Evolutionary conservation across 2,329 filamentous ascomycete genomes (phyloP), one percentile per base, ranked within the genome.

Genomic region (Neurospora sp.): DNA sequence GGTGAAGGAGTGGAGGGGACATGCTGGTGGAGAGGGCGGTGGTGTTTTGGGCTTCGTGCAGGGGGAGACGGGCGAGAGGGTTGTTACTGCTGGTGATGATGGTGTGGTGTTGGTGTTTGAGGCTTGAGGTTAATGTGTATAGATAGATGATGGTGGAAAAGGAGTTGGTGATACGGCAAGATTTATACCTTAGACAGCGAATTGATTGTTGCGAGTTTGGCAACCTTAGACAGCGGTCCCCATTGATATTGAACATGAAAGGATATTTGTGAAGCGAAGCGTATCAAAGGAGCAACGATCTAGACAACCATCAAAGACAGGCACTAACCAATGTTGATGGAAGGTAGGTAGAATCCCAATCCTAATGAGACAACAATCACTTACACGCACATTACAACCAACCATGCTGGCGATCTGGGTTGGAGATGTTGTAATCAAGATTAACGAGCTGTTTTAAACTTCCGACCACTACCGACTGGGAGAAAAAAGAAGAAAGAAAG

Each of bases 31-130:
- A 13, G 93, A 96, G 81, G 90, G 93, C 28, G 95, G 94, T 40
- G 95, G 95, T 68, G 90, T 98, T 9, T 81, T 98, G 75, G 94
- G 91, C 0, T 99, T 98, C 78, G 94, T 97, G 68, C 93, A 97
- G 80, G 89, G 90, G 7, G 85, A 90, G 78, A 87, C 84, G 3
- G 93, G 93, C 0, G 87, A 89, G 79, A 85, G 89, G 73, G 84
- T 98, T 67, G 86, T 97, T 4, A 98, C 96, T 6, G 96, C 93
- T 1, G 96, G 96, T 33, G 96, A 99, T 81, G 96, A 99, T 78
- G 86, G 87, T 7, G 79, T 92, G 36, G 83, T 88, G 38, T 78
- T 93, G 76, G 87, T 93, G 1, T 93, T 92, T 78, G 87, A 90
- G 78, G 83, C 84, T 36, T 77, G 67, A 69, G 43, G 10, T 15